Conservation (phyloP, 2,329 filamentous ascomycete species). For the Emmonsiellopsis sp. region DNA sequence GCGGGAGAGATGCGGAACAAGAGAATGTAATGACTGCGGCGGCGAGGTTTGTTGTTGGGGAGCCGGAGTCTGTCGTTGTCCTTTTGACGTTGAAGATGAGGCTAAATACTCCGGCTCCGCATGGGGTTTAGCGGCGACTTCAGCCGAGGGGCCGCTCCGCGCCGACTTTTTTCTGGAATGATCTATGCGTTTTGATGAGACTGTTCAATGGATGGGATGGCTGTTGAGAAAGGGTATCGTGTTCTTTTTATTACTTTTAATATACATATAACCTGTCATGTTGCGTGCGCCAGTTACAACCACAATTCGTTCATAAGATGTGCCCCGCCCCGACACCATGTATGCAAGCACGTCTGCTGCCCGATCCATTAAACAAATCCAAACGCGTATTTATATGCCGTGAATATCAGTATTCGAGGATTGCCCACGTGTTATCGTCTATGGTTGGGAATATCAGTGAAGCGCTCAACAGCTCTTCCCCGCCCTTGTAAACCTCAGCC, state of each 20-base stretch:
- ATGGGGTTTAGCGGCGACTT: neutral
- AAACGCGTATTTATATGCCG: neutral
- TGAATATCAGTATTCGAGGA: constrained; percentile 50
- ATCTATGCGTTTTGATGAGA: neutral
- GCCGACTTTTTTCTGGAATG: neutral
- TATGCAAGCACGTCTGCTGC: neutral
- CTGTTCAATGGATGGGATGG: too few relatives aligned
- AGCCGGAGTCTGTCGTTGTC: too few relatives aligned
- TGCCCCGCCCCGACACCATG: neutral
- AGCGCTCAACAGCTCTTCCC: constrained; percentile 65
- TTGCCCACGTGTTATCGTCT: constrained; percentile 85
- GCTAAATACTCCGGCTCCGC: neutral
- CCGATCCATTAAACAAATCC: neutral
- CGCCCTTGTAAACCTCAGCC: constrained; percentile 63
- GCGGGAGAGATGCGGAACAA: neutral
- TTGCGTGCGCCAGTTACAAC: neutral
- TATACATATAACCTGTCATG: neutral
- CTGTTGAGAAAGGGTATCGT: neutral
- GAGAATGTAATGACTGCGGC: too few relatives aligned
- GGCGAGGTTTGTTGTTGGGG: too few relatives aligned
- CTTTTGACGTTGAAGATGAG: neutral
- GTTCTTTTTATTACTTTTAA: neutral
- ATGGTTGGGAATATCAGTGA: constrained; percentile 83
- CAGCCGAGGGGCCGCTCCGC: neutral
- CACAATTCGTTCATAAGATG: neutral